A percentile compares a stretch with the other conserved stretches of the same genome.
These are phyloP conservation scores for Boechera divaricarpa DNA, from an alignment of 345 rosid species.

Conservation along the genomic window DNA sequence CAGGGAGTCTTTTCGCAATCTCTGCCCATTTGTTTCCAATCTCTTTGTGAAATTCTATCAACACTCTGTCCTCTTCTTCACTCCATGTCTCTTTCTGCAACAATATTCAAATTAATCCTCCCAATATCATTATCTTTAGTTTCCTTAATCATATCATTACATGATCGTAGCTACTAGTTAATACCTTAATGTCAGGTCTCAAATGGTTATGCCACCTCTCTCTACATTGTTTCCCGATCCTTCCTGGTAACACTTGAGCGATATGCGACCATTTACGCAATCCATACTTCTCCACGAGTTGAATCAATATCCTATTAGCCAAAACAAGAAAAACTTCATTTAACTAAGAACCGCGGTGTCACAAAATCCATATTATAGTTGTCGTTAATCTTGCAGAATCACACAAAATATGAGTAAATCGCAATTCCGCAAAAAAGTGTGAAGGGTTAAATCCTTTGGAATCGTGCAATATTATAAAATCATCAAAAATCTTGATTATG, in stretches of 20 bases:
- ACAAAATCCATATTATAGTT: not conserved
- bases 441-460: not conserved
- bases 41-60: constrained; percentile 75
- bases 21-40: constrained; percentile 99
- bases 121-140: not conserved
- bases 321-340: not conserved
- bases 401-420: too few species aligned
- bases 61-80: constrained; percentile 84
- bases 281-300: constrained; percentile 61
- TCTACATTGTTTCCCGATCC: constrained; percentile 86
- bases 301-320: constrained; percentile 52
- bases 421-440: not conserved
- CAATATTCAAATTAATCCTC: not conserved
- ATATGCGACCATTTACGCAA: constrained; percentile 74
- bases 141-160: constrained; percentile 7
- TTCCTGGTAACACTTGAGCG: constrained; percentile 61
- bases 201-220: constrained; percentile 95
- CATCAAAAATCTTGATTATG: not conserved
- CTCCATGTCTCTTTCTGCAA: constrained; percentile 90
- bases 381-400: not conserved
- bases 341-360: not conserved
- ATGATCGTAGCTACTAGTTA: not conserved
- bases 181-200: constrained; percentile 83
- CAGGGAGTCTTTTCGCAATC: constrained; percentile 87
- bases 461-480: not conserved